Conservation (phyloP, 495 filamentous ascomycete genomes). For the Halenospora varia region DNA sequence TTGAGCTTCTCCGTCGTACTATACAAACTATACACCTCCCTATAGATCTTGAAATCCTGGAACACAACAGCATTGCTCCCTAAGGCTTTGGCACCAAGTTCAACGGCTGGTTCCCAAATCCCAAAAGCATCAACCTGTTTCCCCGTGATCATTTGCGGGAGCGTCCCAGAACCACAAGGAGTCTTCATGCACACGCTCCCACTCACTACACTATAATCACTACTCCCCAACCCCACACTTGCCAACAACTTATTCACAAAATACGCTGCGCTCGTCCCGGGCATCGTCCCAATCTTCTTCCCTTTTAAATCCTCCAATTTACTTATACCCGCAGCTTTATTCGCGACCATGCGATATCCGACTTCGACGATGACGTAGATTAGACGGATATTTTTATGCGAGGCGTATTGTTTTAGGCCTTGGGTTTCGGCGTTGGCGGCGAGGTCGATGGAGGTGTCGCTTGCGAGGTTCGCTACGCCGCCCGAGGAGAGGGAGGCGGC, state of each 20-base stretch:
- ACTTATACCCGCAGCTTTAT: constrained; percentile 27
- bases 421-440: constrained; percentile 44
- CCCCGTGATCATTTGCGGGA: constrained; percentile 32
- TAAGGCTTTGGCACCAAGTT: constrained; percentile 33
- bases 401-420: constrained; percentile 33
- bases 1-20: constrained; percentile 35
- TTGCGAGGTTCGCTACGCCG: constrained; percentile 30
- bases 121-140: constrained; percentile 37
- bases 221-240: constrained; percentile 27
- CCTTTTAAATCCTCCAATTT: constrained; percentile 36
- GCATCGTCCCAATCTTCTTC: constrained; percentile 37
- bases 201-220: constrained; percentile 31
- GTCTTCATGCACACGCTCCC: constrained; percentile 34
- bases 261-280: constrained; percentile 33
- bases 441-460: constrained; percentile 28
- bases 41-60: constrained; percentile 34
- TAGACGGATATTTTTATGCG: constrained; percentile 34
- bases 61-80: constrained; percentile 30
- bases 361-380: constrained; percentile 39
- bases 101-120: constrained; percentile 39
- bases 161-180: constrained; percentile 33
- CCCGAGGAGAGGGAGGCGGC: constrained; percentile 24
- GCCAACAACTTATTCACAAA: constrained; percentile 35
- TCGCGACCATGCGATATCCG: constrained; percentile 40
- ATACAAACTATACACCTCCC: constrained; percentile 40